Conservation (phyloP, 2,329 filamentous ascomycete genomes). For the Blastomyces silverae region DNA sequence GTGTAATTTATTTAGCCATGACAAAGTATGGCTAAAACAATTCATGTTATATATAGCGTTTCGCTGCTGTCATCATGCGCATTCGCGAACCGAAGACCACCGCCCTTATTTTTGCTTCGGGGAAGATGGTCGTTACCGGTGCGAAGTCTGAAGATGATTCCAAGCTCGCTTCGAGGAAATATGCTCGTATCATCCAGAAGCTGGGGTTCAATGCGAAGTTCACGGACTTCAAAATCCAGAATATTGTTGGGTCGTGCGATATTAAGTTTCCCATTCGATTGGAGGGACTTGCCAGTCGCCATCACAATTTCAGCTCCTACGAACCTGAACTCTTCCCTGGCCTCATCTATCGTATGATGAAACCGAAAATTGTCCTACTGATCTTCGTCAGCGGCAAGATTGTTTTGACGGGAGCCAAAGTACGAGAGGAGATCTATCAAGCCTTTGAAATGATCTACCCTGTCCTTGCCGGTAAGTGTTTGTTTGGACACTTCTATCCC, state of each 20-base stretch:
- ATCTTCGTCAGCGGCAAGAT: constrained; percentile 99
- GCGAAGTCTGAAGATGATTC: constrained; percentile 97
- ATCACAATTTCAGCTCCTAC: constrained; percentile 99
- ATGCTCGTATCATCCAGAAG: constrained; percentile 98
- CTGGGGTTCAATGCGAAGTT: constrained; percentile 99
- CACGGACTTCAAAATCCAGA: constrained; percentile 99
- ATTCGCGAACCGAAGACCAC: constrained; percentile 99
- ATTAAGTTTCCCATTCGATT: constrained; percentile 99
- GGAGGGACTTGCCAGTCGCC: constrained; percentile 88
- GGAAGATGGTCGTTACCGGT: constrained; percentile 99
- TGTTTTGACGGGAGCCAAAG: constrained; percentile 93
- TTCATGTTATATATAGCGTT: constrained; percentile 60
- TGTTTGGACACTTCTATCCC: constrained; percentile 14
- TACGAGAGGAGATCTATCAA: constrained; percentile 96
- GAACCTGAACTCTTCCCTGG: constrained; percentile 98
- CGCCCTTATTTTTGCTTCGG: constrained; percentile 92
- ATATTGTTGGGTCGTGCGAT: constrained; percentile 97
- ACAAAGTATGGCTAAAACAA: constrained; percentile 42
- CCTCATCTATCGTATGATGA: constrained; percentile 99
- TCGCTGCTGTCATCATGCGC: constrained; percentile 98
- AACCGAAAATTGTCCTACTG: constrained; percentile 95
- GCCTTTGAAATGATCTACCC: constrained; percentile 97
- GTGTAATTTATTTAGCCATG: constrained; percentile 26
- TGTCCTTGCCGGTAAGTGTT: constrained; percentile 69
- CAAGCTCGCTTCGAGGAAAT: constrained; percentile 93